Evolutionary conservation across 495 filamentous ascomycete species (phyloP).

Genomic region (Rostrohypoxylon terebratum): DNA sequence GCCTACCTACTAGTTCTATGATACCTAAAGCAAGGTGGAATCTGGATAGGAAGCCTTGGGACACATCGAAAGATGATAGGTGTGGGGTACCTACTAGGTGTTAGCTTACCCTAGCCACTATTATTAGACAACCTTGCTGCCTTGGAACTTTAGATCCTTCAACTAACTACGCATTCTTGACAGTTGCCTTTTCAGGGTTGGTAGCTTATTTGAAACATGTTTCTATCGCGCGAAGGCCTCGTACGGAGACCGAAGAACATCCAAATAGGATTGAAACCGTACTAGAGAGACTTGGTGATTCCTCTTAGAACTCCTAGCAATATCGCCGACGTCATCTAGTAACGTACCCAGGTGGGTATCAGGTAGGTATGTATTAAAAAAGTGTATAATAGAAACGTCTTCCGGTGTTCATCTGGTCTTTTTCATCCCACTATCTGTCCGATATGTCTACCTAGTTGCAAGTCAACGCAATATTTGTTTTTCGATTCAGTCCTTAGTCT

Average conservation of each 20-base stretch:
- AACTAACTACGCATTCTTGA: slow-evolving; percentile 13
- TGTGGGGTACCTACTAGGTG: not conserved
- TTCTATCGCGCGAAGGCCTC: slow-evolving; percentile 11
- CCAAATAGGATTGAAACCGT: not conserved
- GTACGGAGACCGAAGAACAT: not conserved
- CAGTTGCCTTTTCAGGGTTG: not conserved
- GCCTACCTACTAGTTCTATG: too few species aligned
- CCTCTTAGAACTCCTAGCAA: not conserved
- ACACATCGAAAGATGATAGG: not conserved
- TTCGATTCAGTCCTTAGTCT: not conserved
- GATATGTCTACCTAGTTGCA: not conserved
- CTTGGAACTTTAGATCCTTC: slow-evolving; percentile 33
- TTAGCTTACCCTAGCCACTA: slow-evolving; percentile 4
- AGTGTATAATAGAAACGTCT: not conserved
- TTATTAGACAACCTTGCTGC: slow-evolving; percentile 21
- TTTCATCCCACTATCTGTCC: not conserved
- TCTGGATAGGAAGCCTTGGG: not conserved
- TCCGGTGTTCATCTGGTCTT: not conserved
- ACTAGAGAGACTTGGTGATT: not conserved
- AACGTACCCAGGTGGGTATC: not conserved
- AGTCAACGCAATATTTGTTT: not conserved
- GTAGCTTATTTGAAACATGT: slow-evolving; percentile 30
- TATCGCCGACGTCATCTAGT: not conserved
- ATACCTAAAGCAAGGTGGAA: too few species aligned
- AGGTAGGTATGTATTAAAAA: not conserved